These are phyloP conservation scores for Verticillium zaregamsianum DNA, from an alignment of 2,329 filamentous ascomycete species.

Conservation along the genomic window DNA sequence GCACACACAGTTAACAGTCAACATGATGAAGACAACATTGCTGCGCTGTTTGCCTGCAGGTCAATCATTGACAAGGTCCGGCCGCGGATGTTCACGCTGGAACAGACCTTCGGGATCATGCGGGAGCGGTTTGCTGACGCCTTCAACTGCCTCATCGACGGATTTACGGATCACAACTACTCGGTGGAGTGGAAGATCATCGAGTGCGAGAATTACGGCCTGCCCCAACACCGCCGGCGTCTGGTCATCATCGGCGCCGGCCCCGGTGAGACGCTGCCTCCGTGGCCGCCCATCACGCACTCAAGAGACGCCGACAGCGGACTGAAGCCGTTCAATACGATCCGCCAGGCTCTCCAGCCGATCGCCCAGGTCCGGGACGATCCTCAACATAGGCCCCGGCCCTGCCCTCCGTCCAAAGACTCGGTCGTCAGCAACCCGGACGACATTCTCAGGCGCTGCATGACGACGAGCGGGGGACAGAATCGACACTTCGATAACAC, in stretches of 20 bases:
- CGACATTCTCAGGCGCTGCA: constrained; percentile 46
- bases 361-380: constrained; percentile 25
- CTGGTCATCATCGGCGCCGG: constrained; percentile 56
- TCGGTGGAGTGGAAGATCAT: constrained; percentile 66
- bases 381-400: background rate
- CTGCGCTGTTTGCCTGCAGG: constrained; percentile 49
- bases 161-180: constrained; percentile 63
- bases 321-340: constrained; percentile 37
- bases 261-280: constrained; percentile 66
- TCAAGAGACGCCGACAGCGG: constrained; percentile 27
- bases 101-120: constrained; percentile 71
- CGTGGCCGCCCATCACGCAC: constrained; percentile 62
- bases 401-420: constrained; percentile 10
- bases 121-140: constrained; percentile 46
- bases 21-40: constrained; percentile 65
- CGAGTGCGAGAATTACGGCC: constrained; percentile 44
- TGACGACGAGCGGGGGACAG: constrained; percentile 60
- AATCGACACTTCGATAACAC: constrained; percentile 63
- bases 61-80: constrained; percentile 52
- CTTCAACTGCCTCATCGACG: constrained; percentile 57
- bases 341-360: constrained; percentile 33
- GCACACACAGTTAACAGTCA: constrained; percentile 59
- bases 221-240: constrained; percentile 44
- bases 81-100: constrained; percentile 70
- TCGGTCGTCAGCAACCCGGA: constrained; percentile 31